phyloP scores from a whole-genome alignment of 2,329 filamentous ascomycete species.

The Cercospora zeina region DNA sequence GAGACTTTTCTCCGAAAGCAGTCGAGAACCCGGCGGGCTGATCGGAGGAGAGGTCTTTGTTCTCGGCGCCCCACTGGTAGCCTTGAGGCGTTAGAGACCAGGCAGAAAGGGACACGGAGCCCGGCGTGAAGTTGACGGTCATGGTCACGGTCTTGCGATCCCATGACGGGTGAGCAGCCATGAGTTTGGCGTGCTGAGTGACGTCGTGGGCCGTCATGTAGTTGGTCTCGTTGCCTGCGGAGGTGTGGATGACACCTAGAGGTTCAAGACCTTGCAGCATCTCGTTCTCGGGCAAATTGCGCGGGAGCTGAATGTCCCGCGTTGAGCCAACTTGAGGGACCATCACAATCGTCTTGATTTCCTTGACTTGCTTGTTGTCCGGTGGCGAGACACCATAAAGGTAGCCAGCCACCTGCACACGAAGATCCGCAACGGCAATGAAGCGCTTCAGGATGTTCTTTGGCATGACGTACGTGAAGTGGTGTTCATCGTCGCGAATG shows the following conservation, averaged over 20 bases:
- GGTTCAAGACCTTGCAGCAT: constrained; percentile 84
- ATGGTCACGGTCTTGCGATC: constrained; percentile 92
- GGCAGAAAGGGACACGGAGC: constrained; percentile 89
- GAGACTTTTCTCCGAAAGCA: constrained; percentile 87
- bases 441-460: constrained; percentile 99
- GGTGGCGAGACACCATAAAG: constrained; percentile 89
- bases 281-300: constrained; percentile 87
- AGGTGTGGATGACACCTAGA: constrained; percentile 90
- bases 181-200: constrained; percentile 86
- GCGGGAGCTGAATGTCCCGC: constrained; percentile 85
- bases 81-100: constrained; percentile 90
- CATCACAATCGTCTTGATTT: constrained; percentile 95
- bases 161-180: constrained; percentile 78
- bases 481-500: constrained; percentile 82
- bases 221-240: constrained; percentile 88
- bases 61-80: constrained; percentile 96
- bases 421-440: constrained; percentile 93
- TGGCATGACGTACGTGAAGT: constrained; percentile 95
- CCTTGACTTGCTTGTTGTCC: constrained; percentile 96
- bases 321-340: constrained; percentile 93
- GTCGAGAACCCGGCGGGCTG: constrained; percentile 85
- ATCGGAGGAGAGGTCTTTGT: constrained; percentile 88
- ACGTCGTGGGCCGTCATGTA: constrained; percentile 97
- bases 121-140: constrained; percentile 93
- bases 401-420: constrained; percentile 94